phyloP scores from a whole-genome alignment of 1,284 basidiomycete species.

The Cystobasidium pallidum region DNA sequence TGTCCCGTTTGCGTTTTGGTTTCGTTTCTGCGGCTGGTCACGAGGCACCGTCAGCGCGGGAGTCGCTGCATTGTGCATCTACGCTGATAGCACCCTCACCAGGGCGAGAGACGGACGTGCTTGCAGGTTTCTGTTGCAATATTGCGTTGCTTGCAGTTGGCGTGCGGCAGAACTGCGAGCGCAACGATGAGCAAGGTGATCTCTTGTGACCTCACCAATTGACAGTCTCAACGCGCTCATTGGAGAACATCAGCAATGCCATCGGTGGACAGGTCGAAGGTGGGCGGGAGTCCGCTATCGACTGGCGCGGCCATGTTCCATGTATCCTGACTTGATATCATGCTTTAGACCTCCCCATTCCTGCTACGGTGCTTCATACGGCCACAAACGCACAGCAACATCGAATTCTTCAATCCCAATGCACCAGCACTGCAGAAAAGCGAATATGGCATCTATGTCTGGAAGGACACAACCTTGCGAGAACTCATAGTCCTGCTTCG shows the following conservation, averaged over 20 bases:
- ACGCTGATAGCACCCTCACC: neutral
- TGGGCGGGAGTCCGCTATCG: neutral
- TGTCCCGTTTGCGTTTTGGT: neutral
- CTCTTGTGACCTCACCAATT: neutral
- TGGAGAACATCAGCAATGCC: slow-evolving; percentile 4
- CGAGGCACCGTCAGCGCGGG: slow-evolving; percentile 7
- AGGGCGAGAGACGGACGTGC: neutral
- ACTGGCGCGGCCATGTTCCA: neutral
- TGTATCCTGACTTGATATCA: neutral
- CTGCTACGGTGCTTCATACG: slow-evolving; percentile 50
- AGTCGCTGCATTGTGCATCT: too few species aligned
- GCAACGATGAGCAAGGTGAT: neutral
- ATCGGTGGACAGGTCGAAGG: slow-evolving; percentile 14
- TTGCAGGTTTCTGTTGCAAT: neutral
- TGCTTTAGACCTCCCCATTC: slow-evolving; percentile 48
- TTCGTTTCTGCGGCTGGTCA: neutral
- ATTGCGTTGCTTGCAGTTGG: neutral
- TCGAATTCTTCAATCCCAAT: slow-evolving; percentile 38
- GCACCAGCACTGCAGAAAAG: neutral
- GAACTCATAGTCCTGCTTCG: slow-evolving; percentile 49
- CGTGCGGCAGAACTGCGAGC: neutral
- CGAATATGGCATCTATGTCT: slow-evolving; percentile 20
- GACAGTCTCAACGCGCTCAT: neutral
- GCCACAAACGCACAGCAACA: slow-evolving; percentile 39
- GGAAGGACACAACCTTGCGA: slow-evolving; percentile 50